Evolutionary conservation across 768 basidiomycete species (phyloP), one percentile per base, ranked within the genome.

Genomic region (Piloderma croceum): DNA sequence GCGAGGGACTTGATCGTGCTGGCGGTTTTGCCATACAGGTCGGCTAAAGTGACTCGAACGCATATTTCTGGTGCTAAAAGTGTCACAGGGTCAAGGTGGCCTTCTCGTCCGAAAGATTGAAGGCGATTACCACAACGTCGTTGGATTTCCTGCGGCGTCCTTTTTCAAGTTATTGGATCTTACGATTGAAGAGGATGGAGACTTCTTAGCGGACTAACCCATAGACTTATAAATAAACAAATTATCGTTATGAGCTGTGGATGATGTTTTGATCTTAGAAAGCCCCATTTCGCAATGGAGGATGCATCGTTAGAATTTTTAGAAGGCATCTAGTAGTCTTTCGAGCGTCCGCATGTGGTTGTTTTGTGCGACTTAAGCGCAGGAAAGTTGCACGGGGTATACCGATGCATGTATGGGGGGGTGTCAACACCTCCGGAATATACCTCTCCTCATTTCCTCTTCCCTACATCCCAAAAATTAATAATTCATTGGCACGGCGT

Each of bases 11-110:
- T 31, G 85, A 91, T 53, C 74, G 90, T 15, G 93, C 94, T 0
- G 94, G 94, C 3, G 94, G 94, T 0, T 98, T 97, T 57, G 91
- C 90, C 2, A 79, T 91, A 29, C 94, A 97, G 71, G 90, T 90
- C 9, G 15, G 10, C 10, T 15, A 29, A 47, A 34, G 68, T 38
- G 21, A 34, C 36, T 29, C 27, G 32, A 17, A 22, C 15, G 3
- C 5, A n/a, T n/a, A n/a, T n/a, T n/a, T n/a, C n/a, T n/a, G n/a
- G n/a, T n/a, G n/a, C n/a, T n/a, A n/a, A n/a, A 18, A 22, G 19
- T 12, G 15, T 36, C 18, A 12, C 40, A 90, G 85, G 90, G 90
- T 1, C 65, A 84, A 2, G 94, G 94, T 0, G 84, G 83, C 3
- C 43, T 90, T 33, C 68, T 98, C 29, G 64, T 97, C 39, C 74